These are phyloP conservation scores for Solanum verrucosum DNA, from an alignment of 257 asterid genomes.

Conservation along the genomic window DNA sequence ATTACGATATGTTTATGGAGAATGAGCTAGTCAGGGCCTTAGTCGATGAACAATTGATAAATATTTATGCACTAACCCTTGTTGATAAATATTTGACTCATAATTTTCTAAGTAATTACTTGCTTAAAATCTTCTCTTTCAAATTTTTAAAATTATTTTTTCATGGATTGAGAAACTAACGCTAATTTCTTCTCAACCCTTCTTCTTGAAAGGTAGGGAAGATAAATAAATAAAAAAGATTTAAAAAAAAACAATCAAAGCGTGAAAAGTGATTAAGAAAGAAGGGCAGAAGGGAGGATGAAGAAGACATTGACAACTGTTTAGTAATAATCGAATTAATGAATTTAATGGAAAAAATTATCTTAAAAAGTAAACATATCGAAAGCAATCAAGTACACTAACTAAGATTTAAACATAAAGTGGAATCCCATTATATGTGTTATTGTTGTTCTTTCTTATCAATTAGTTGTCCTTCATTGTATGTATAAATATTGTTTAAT, in stretches of 20 bases:
- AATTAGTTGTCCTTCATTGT: slow-evolving; percentile 32
- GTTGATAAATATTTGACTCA: not conserved
- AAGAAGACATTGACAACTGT: not conserved
- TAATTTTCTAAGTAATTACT: not conserved
- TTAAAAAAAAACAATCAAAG: not conserved
- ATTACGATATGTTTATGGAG: not conserved
- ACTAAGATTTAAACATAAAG: slow-evolving; percentile 15
- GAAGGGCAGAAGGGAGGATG: not conserved
- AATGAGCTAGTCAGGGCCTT: no score
- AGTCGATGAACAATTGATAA: no score
- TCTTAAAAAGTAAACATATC: not conserved
- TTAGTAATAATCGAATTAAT: not conserved
- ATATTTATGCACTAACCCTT: no score
- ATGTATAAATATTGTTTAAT: not conserved
- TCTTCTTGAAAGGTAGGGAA: not conserved
- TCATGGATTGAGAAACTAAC: not conserved
- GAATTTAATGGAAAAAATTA: not conserved
- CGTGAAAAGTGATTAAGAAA: not conserved
- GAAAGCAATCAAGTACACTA: slow-evolving; percentile 14
- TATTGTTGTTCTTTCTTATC: slow-evolving; percentile 47
- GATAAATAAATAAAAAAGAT: not conserved
- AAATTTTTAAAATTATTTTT: not conserved
- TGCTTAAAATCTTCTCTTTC: not conserved
- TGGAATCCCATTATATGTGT: slow-evolving; percentile 20
- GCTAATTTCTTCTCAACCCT: not conserved